A percentile compares a stretch with the other conserved stretches of the same genome.
Evolutionary conservation across 352 stramenopile species (phyloP).

Genomic region (Globisporangium paroecandrum): DNA sequence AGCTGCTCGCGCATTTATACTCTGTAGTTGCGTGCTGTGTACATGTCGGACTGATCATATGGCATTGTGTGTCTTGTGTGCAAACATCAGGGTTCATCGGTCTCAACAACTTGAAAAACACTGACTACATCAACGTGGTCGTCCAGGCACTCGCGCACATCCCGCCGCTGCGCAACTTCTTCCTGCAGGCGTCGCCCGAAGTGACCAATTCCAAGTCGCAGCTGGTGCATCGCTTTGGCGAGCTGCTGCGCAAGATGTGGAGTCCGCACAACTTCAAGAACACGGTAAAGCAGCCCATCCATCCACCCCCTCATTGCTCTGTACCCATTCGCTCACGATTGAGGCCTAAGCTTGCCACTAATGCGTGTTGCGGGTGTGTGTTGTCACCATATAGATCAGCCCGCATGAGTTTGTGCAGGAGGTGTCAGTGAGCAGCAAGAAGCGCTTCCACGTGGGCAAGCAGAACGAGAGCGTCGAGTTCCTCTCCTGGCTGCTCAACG

Average conservation of each 20-base stretch:
- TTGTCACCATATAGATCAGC: slow-evolving; percentile 56
- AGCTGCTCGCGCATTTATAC: neutral
- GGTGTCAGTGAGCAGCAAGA: slow-evolving; percentile 94
- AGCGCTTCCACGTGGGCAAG: slow-evolving; percentile 93
- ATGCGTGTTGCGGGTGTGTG: neutral
- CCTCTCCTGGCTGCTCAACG: slow-evolving; percentile 95
- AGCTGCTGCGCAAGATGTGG: slow-evolving; percentile 98
- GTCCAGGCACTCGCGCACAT: slow-evolving; percentile 97
- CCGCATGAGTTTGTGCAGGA: slow-evolving; percentile 97
- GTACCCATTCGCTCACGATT: neutral
- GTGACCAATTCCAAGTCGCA: slow-evolving; percentile 66
- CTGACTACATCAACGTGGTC: slow-evolving; percentile 97
- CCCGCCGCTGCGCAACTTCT: slow-evolving; percentile 94
- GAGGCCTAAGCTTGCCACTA: neutral
- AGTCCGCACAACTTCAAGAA: slow-evolving; percentile 97
- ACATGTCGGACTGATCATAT: neutral
- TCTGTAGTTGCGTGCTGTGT: slow-evolving; percentile 6
- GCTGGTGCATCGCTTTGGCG: slow-evolving; percentile 92
- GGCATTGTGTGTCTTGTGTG: neutral
- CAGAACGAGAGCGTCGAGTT: slow-evolving; percentile 96
- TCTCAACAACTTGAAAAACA: slow-evolving; percentile 97
- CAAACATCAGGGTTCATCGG: slow-evolving; percentile 89
- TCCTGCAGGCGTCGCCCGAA: slow-evolving; percentile 67
- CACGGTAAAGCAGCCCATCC: slow-evolving; percentile 52
- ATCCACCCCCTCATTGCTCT: neutral